Percentiles rank a stretch among this genome's conserved stretches.
Evolutionary conservation across 2,329 filamentous ascomycete species (phyloP).

Genomic region (Talaromyces piceae): DNA sequence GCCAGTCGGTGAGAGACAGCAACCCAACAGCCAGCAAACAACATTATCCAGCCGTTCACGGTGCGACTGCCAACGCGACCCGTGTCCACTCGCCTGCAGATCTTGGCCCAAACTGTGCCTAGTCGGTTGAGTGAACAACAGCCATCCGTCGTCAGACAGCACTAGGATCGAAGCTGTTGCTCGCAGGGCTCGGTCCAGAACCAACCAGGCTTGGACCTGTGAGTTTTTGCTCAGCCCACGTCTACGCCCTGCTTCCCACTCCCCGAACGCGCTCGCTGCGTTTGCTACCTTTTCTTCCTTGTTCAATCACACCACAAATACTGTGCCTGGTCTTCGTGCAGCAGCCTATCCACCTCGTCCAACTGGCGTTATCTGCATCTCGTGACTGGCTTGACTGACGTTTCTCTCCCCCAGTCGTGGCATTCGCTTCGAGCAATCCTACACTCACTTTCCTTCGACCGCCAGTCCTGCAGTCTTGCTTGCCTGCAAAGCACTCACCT

Average conservation of each 20-base stretch:
- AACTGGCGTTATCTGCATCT: neutral
- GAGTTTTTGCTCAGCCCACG: neutral
- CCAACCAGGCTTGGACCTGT: neutral
- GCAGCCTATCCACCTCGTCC: neutral
- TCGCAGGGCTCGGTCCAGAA: constrained; percentile 3
- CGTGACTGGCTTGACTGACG: too few relatives aligned
- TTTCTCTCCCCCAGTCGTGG: neutral
- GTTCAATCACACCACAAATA: constrained; percentile 7
- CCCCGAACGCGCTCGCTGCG: constrained; percentile 5
- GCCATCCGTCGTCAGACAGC: neutral
- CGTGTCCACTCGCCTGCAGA: constrained; percentile 5
- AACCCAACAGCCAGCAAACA: neutral
- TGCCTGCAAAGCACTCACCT: neutral
- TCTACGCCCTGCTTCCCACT: too few relatives aligned
- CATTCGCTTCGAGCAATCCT: neutral
- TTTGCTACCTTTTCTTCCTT: too few relatives aligned
- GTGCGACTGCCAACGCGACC: neutral
- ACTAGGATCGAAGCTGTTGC: neutral
- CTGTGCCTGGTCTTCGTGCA: neutral
- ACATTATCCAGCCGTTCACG: too few relatives aligned
- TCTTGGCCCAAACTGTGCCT: constrained; percentile 8
- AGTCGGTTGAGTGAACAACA: constrained; percentile 5
- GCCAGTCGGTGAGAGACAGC: neutral
- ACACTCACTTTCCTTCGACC: neutral
- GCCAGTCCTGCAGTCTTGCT: neutral